phyloP scores from a whole-genome alignment of 176 grass and related monocot genomes.

The Musa acuminata region DNA sequence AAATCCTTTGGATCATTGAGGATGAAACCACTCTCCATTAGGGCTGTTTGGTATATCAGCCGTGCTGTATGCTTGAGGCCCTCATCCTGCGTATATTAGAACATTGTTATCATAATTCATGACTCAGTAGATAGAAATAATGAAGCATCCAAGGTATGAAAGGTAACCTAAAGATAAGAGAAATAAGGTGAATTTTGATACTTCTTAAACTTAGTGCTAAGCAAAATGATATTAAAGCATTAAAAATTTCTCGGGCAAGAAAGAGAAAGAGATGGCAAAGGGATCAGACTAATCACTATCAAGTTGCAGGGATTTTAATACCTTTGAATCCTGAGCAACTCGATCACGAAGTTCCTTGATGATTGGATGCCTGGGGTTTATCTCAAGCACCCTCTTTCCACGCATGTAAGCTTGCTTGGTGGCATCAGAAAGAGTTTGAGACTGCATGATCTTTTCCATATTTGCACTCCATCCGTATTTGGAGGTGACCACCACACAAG shows the following conservation, averaged over 20 bases:
- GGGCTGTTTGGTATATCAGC: conserved; percentile 82
- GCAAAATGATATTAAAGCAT: too few species aligned
- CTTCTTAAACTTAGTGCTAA: too few species aligned
- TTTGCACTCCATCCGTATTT: conserved; percentile 92
- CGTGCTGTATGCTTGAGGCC: conserved; percentile 55
- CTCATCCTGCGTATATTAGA: conserved; percentile 29
- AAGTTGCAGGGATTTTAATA: not conserved
- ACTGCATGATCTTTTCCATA: conserved; percentile 99
- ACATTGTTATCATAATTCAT: too few species aligned
- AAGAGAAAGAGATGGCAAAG: too few species aligned
- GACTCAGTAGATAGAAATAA: too few species aligned
- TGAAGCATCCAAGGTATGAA: too few species aligned
- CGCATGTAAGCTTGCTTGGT: conserved; percentile 94
- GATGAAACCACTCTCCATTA: conserved; percentile 92
- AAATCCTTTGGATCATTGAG: conserved; percentile 77
- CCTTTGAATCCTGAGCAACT: conserved; percentile 70
- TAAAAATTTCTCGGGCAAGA: too few species aligned
- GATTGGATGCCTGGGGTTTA: conserved; percentile 89
- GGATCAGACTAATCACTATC: too few species aligned
- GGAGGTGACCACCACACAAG: conserved; percentile 76
- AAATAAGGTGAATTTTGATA: too few species aligned
- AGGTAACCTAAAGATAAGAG: too few species aligned
- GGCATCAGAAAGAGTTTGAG: conserved; percentile 63
- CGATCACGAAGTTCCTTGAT: conserved; percentile 93
- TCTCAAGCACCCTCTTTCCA: conserved; percentile 83